A percentile compares a stretch with the other conserved stretches of the same genome.
These are phyloP conservation scores for Prosopis cineraria DNA, from an alignment of 306 rosid species.

Conservation along the genomic window DNA sequence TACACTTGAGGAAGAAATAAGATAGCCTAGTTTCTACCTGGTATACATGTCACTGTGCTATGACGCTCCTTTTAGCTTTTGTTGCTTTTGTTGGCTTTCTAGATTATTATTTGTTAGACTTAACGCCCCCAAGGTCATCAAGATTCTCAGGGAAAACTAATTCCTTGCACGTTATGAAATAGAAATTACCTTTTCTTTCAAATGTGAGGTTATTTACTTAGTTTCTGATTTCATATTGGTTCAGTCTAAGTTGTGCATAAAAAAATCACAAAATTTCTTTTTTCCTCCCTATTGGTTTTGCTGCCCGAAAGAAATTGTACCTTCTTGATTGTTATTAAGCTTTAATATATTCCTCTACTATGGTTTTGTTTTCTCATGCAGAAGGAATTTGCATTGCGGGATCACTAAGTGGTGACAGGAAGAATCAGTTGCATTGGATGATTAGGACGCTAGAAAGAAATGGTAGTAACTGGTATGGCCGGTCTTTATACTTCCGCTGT, in stretches of 20 bases:
- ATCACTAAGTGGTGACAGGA: constrained; percentile 34
- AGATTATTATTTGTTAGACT: background rate
- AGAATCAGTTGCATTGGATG: constrained; percentile 50
- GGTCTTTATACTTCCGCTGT: background rate
- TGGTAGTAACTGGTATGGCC: constrained; percentile 56
- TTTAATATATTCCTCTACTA: background rate
- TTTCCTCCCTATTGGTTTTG: background rate
- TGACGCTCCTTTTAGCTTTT: background rate
- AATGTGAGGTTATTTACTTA: background rate
- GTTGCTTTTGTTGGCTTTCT: background rate
- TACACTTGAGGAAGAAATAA: background rate
- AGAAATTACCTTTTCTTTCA: background rate
- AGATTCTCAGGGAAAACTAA: background rate
- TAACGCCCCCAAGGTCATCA: background rate
- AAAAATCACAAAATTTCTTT: background rate
- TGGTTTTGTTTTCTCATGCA: constrained; percentile 11
- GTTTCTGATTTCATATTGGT: background rate
- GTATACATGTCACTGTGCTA: background rate
- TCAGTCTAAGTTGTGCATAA: background rate
- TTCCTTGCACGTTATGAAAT: background rate
- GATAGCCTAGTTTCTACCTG: background rate
- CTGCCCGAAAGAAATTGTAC: background rate
- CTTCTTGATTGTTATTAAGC: constrained; percentile 12
- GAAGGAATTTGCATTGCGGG: constrained; percentile 36
- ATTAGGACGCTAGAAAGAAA: constrained; percentile 44